phyloP scores from a whole-genome alignment of 176 grass and related monocot species.

The Stipa capillata region DNA sequence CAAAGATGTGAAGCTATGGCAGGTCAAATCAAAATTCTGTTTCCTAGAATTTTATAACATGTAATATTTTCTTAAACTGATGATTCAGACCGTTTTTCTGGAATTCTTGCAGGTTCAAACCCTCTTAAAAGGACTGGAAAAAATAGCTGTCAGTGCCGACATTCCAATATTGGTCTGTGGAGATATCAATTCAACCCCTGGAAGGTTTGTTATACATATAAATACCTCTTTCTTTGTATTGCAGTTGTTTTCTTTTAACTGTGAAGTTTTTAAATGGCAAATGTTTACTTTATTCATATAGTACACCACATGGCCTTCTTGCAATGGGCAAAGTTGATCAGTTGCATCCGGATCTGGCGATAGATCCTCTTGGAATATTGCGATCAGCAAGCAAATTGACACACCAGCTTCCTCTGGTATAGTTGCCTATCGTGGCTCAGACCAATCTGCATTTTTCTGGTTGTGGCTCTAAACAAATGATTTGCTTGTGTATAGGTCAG shows the following conservation, averaged over 20 bases:
- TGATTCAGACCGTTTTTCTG: background rate
- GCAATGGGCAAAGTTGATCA: too few species aligned
- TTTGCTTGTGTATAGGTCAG: conserved; percentile 60
- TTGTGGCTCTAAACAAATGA: background rate
- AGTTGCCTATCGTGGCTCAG: background rate
- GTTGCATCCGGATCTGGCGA: conserved; percentile 70
- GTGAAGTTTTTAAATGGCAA: conserved; percentile 8
- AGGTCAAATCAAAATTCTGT: conserved; percentile 40
- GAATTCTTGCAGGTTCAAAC: conserved; percentile 60
- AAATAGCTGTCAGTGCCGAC: conserved; percentile 88
- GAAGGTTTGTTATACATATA: conserved; percentile 46
- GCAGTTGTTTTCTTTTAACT: background rate
- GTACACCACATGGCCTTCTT: conserved; percentile 73
- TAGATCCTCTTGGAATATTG: conserved; percentile 75
- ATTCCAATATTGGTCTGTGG: conserved; percentile 97
- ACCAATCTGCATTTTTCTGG: background rate
- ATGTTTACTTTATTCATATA: conserved; percentile 19
- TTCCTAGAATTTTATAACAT: background rate
- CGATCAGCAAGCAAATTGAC: conserved; percentile 67
- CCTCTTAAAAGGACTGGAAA: conserved; percentile 86
- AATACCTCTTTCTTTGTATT: background rate
- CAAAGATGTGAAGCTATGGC: conserved; percentile 93
- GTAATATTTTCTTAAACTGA: background rate
- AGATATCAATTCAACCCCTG: conserved; percentile 82
- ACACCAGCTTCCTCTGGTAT: conserved; percentile 87